Base-by-base conservation (phyloP, 2,329 filamentous ascomycete genomes). In the Calonectria honghensis region DNA sequence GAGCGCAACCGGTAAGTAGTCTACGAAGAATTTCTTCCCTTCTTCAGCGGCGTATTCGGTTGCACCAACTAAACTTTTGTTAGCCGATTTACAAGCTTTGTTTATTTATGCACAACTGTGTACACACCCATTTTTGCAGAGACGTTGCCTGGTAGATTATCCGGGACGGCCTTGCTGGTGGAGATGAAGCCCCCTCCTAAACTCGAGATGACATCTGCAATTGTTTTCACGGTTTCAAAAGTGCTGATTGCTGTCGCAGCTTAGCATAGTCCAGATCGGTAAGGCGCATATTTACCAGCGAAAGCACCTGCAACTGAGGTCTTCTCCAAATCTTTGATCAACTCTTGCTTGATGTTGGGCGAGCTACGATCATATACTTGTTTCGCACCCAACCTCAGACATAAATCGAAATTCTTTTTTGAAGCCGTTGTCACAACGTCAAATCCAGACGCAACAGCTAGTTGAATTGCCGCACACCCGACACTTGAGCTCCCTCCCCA, bases 401-500 rank as follows among this genome's bases (percentile, higher is more conserved):
- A 63, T 7, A 63, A 14, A 13, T 63, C 57, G 6, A 63, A 63
- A 63, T 63, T 63, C 13, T 29, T 27, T 24, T 18, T 18, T 31
- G 37, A 63, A 4, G 57, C 57, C 20, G 57, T 63, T 3, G 57
- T 41, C 24, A 63, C 57, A 29, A 63, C 37, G 13, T 63, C 57
- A 20, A 63, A 18, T 2, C 57, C 57, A 29, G 57, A 63, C 6
- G 57, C 57, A 29, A 63, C 35, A 16, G 57, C 57, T 6, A 63
- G 6, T 7, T 63, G 57, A 37, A 63, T 63, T 20, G 57, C 35
- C 9, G 57, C 57, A 41, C 57, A 63, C 7, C 57, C 57, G 4
- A 63, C 57, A 14, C 57, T 63, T 20, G 57, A 63, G 20, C 57
- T 63, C 7, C 57, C 57, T 41, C 57, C 57, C 57, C 57, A 63